A percentile compares a stretch with the other conserved stretches of the same genome.
phyloP scores from a whole-genome alignment of 2,329 filamentous ascomycete species.

The Beauveria sp. region DNA sequence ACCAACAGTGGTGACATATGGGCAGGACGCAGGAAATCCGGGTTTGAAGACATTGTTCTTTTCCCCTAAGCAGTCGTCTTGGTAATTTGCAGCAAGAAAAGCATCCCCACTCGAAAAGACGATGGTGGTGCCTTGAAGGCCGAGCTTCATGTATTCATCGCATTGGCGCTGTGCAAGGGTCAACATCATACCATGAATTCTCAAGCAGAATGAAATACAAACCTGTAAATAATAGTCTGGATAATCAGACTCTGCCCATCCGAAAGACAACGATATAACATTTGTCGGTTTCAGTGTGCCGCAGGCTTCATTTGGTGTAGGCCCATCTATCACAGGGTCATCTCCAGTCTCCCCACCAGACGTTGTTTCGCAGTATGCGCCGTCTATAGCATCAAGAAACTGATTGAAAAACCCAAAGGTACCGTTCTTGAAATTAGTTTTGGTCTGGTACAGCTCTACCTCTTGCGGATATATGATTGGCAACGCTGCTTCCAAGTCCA shows the following conservation, averaged over 20 bases:
- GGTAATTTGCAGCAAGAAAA: constrained; percentile 23
- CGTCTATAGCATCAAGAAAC: background rate
- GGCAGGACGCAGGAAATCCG: constrained; percentile 32
- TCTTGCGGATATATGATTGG: constrained; percentile 24
- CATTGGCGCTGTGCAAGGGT: constrained; percentile 25
- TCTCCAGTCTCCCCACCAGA: background rate
- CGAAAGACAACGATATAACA: background rate
- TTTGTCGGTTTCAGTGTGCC: background rate
- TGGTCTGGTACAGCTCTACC: background rate
- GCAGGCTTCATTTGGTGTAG: background rate
- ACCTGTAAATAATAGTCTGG: background rate
- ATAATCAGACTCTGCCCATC: constrained; percentile 30
- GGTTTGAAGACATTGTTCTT: constrained; percentile 20
- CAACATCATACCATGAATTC: background rate
- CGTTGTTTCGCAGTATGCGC: background rate
- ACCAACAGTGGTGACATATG: constrained; percentile 41
- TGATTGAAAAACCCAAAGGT: background rate
- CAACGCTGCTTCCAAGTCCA: constrained; percentile 33
- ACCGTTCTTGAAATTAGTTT: background rate
- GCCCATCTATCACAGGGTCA: background rate
- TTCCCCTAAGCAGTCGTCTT: constrained; percentile 11
- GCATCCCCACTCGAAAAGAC: constrained; percentile 33
- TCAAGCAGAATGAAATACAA: too few relatives aligned
- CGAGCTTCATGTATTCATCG: constrained; percentile 38
- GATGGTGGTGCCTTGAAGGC: constrained; percentile 32